A percentile compares a stretch with the other conserved stretches of the same genome.
These are phyloP conservation scores for Funneliformis geosporum DNA, from an alignment of 192 early-diverging fungal species.

Conservation along the genomic window DNA sequence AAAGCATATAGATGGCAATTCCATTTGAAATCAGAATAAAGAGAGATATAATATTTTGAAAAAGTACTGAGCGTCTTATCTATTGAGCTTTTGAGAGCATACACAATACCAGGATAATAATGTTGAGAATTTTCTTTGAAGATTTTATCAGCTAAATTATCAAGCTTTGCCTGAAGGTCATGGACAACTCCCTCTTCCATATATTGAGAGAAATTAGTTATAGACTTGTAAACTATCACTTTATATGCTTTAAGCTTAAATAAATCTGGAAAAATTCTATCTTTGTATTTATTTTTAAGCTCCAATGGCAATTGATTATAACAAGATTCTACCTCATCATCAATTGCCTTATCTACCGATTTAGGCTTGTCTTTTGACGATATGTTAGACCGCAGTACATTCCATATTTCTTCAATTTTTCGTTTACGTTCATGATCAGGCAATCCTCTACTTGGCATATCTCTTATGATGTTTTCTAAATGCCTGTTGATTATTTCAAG, in stretches of 20 bases:
- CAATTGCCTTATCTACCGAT: background rate
- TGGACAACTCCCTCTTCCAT: background rate
- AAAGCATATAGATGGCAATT: conserved; percentile 10
- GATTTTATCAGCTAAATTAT: background rate
- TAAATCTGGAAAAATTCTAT: background rate
- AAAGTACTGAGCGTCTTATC: background rate
- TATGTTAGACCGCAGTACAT: background rate
- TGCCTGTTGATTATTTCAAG: conserved; percentile 1
- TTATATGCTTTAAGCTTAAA: conserved; percentile 17
- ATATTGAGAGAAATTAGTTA: too few relatives aligned
- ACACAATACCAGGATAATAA: conserved; percentile 9
- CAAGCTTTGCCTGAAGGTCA: background rate
- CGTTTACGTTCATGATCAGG: background rate
- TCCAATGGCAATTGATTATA: background rate
- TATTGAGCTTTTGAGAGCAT: conserved; percentile 5
- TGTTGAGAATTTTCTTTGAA: background rate
- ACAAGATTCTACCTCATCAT: conserved; percentile 12
- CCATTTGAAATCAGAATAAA: conserved; percentile 1
- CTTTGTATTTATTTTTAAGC: background rate
- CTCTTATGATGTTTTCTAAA: background rate
- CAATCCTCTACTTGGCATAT: background rate
- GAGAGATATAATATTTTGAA: background rate
- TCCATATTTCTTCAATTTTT: conserved; percentile 16
- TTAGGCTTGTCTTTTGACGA: background rate
- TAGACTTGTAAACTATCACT: background rate